Conservation (phyloP, 2,329 filamentous ascomycete species). For the Fusarium succisae region DNA sequence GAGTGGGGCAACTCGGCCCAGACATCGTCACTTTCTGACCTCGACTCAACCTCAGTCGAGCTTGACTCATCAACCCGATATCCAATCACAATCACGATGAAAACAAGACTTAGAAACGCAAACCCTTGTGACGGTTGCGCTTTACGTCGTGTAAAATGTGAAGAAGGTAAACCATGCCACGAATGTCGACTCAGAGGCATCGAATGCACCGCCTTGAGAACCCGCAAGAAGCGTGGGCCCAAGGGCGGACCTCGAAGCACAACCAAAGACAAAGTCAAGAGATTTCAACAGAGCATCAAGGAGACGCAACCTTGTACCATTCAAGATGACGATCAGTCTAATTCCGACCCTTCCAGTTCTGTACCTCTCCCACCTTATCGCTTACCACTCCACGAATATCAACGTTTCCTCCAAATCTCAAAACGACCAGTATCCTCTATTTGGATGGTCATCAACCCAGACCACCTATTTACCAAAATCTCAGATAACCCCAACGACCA, state of each 20-base stretch:
- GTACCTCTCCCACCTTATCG: conserved; percentile 13
- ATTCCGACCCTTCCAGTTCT: not conserved
- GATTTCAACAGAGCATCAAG: conserved; percentile 27
- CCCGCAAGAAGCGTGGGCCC: conserved; percentile 28
- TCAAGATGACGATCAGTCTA: no score
- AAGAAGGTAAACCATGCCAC: conserved; percentile 27
- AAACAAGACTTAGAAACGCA: conserved; percentile 25
- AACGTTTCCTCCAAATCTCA: conserved; percentile 33
- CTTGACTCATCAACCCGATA: not conserved
- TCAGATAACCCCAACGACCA: conserved; percentile 18
- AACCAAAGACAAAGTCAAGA: conserved; percentile 25
- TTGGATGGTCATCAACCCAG: conserved; percentile 39
- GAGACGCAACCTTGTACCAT: not conserved
- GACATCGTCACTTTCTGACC: conserved; percentile 11
- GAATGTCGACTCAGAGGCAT: conserved; percentile 29
- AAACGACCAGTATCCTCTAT: conserved; percentile 29
- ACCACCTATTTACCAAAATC: conserved; percentile 31
- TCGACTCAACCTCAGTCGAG: not conserved
- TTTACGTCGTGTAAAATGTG: conserved; percentile 28
- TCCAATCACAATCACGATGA: conserved; percentile 6
- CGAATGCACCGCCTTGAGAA: conserved; percentile 22
- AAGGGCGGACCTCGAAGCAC: conserved; percentile 27
- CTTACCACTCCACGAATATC: conserved; percentile 33
- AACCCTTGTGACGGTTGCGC: conserved; percentile 33
- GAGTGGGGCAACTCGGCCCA: conserved; percentile 22